phyloP scores from a whole-genome alignment of 495 filamentous ascomycete genomes.

The Oidiodendron maius region DNA sequence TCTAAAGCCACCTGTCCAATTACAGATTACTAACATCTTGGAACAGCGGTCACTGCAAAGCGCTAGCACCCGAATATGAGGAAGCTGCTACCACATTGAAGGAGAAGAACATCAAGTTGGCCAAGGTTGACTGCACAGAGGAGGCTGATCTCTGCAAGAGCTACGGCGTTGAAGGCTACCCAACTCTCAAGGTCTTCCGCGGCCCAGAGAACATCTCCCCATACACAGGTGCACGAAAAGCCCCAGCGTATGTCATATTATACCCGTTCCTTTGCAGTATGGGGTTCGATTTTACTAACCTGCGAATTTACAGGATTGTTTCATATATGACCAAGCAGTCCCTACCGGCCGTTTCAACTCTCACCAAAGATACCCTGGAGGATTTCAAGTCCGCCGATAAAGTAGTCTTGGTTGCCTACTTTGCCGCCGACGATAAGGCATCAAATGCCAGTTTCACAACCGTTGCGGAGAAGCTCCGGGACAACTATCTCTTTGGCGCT shows the following conservation, averaged over 20 bases:
- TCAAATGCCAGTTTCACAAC: slow-evolving; percentile 73
- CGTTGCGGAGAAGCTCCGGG: slow-evolving; percentile 78
- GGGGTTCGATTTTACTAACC: slow-evolving; percentile 23
- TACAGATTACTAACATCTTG: slow-evolving; percentile 21
- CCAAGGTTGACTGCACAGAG: slow-evolving; percentile 95
- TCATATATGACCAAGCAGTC: slow-evolving; percentile 99
- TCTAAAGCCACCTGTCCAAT: slow-evolving; percentile 55
- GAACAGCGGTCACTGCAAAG: slow-evolving; percentile 70
- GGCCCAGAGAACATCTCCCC: slow-evolving; percentile 76
- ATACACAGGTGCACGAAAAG: slow-evolving; percentile 86
- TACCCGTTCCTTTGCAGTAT: not conserved
- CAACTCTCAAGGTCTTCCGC: slow-evolving; percentile 98
- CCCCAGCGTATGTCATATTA: slow-evolving; percentile 64
- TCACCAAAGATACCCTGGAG: slow-evolving; percentile 74
- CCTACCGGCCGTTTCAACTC: slow-evolving; percentile 80
- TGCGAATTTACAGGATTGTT: slow-evolving; percentile 57
- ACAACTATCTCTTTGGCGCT: slow-evolving; percentile 87
- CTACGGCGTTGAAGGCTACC: slow-evolving; percentile 93
- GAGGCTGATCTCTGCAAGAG: slow-evolving; percentile 86
- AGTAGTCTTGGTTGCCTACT: slow-evolving; percentile 87
- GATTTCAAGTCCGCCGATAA: slow-evolving; percentile 98
- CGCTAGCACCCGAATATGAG: slow-evolving; percentile 77
- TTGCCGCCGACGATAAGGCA: slow-evolving; percentile 77
- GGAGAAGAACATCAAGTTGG: slow-evolving; percentile 87
- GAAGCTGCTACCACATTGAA: slow-evolving; percentile 91